Conservation (phyloP, 352 stramenopile genomes). For the Globisporangium uncinulatum region DNA sequence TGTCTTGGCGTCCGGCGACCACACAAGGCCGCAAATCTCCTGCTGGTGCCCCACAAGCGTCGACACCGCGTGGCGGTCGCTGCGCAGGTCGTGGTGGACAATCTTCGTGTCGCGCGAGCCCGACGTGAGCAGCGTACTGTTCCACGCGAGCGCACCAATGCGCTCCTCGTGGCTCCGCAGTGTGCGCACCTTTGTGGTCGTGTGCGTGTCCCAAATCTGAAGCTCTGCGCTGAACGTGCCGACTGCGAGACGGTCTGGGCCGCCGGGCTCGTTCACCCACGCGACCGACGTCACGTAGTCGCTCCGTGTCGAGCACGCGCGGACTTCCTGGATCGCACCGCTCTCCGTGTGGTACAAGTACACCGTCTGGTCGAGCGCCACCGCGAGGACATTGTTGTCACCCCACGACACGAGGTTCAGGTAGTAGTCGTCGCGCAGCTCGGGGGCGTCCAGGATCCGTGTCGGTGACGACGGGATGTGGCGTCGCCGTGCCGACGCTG, state of each 20-base stretch:
- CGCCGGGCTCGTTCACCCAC: constrained; percentile 62
- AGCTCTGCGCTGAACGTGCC: constrained; percentile 87
- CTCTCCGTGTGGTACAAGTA: constrained; percentile 94
- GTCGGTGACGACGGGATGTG: constrained; percentile 33
- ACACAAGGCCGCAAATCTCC: constrained; percentile 95
- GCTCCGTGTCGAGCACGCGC: constrained; percentile 32
- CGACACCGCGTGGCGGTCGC: constrained; percentile 44
- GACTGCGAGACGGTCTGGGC: constrained; percentile 87
- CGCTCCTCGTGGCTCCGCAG: constrained; percentile 87
- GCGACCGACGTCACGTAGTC: constrained; percentile 95
- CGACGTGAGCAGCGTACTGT: constrained; percentile 79
- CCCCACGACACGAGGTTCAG: constrained; percentile 96
- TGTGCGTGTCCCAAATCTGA: constrained; percentile 94
- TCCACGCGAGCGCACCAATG: constrained; percentile 92
- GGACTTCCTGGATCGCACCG: constrained; percentile 90
- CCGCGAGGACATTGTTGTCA: constrained; percentile 90
- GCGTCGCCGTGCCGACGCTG: constrained; percentile 6
- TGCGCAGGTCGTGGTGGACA: constrained; percentile 47
- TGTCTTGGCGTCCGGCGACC: constrained; percentile 90
- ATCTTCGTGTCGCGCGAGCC: constrained; percentile 91
- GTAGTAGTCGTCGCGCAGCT: constrained; percentile 97
- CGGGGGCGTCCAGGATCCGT: constrained; percentile 94
- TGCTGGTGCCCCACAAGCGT: constrained; percentile 86
- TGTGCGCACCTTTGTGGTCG: constrained; percentile 75
- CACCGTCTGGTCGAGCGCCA: constrained; percentile 91